Conservation (phyloP, 768 basidiomycete species). For the Lentinula guzmanii region DNA sequence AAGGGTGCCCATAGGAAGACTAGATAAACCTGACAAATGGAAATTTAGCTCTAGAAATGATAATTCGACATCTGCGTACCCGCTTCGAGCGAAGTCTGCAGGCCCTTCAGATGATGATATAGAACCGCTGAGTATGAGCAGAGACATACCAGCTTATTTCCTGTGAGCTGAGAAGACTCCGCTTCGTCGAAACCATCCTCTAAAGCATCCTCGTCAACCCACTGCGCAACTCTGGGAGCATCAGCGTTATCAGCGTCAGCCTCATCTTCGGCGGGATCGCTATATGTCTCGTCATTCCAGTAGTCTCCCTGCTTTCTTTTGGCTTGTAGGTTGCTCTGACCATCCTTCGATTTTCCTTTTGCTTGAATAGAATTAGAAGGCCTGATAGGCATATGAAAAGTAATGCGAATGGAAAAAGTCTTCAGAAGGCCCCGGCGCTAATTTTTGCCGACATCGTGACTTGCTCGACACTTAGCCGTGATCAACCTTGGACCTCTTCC, state of each 20-base stretch:
- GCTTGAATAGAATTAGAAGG: neutral
- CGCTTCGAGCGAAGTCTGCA: conserved; percentile 10
- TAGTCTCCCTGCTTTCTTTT: neutral
- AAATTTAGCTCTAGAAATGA: neutral
- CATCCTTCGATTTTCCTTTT: neutral
- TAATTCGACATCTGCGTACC: conserved; percentile 5
- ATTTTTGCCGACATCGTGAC: neutral
- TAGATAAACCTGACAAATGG: conserved; percentile 42
- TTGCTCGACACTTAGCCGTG: neutral
- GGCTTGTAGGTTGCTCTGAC: no score
- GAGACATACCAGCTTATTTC: conserved; percentile 23
- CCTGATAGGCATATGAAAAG: neutral
- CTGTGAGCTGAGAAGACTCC: conserved; percentile 15
- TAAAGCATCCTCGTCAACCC: conserved; percentile 47
- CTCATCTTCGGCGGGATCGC: neutral
- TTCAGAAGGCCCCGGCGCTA: neutral
- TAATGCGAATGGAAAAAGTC: neutral
- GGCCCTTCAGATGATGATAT: conserved; percentile 3
- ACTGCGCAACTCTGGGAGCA: conserved; percentile 54
- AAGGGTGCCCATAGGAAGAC: conserved; percentile 58
- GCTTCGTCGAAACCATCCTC: conserved; percentile 28
- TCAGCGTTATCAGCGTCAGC: conserved; percentile 36
- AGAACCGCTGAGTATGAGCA: neutral
- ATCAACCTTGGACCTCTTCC: neutral
- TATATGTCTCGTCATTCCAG: neutral